Percentiles rank a stretch among this genome's conserved stretches.
Conservation (phyloP, 1,284 basidiomycete genomes). For the Ceratobasidium sp. region DNA sequence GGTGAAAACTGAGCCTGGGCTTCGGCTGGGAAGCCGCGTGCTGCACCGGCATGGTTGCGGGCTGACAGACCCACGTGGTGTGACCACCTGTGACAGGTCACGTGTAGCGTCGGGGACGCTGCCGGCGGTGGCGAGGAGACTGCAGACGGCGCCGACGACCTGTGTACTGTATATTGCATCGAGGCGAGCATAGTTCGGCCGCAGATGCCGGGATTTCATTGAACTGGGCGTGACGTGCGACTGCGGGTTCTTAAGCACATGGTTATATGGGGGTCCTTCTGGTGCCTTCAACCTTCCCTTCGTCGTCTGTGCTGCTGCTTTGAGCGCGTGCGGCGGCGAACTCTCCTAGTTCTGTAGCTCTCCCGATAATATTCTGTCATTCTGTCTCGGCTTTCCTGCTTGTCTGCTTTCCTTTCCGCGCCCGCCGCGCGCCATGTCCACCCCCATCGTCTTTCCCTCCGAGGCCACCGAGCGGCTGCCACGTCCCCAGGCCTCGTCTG, state of each 20-base stretch:
- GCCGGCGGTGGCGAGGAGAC: not conserved
- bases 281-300: slow-evolving; percentile 13
- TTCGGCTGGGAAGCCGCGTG: not conserved
- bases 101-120: not conserved
- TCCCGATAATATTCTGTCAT: slow-evolving; percentile 23
- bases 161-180: too few species aligned
- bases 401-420: slow-evolving; percentile 4
- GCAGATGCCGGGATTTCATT: too few species aligned
- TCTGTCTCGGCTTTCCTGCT: not conserved
- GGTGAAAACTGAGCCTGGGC: not conserved
- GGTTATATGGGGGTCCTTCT: not conserved
- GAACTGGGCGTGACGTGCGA: not conserved
- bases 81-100: not conserved
- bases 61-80: slow-evolving; percentile 1
- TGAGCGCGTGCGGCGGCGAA: slow-evolving; percentile 19
- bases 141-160: too few species aligned
- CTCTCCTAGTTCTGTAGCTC: slow-evolving; percentile 10
- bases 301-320: slow-evolving; percentile 21
- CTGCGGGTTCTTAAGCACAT: slow-evolving; percentile 11
- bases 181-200: too few species aligned
- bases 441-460: slow-evolving; percentile 13
- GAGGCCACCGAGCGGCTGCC: slow-evolving; percentile 12
- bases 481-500: slow-evolving; percentile 12
- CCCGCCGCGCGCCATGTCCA: slow-evolving; percentile 1
- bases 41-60: not conserved